Conservation (phyloP, 306 rosid species). For the Quercus suber region DNA sequence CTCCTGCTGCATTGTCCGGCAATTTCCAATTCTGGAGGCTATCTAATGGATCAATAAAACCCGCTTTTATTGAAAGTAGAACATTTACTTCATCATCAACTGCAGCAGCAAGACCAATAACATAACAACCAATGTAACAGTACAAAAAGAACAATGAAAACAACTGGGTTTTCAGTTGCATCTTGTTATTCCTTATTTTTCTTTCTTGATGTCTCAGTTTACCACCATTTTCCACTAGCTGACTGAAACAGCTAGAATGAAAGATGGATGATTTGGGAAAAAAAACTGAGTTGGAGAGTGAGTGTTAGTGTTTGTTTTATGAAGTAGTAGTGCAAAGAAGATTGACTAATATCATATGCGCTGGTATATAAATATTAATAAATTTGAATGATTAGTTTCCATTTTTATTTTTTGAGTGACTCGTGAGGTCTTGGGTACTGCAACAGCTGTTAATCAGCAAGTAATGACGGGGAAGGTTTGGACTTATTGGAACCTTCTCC, state of each 20-base stretch:
- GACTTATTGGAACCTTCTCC: constrained; percentile 69
- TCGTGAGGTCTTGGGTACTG: constrained; percentile 52
- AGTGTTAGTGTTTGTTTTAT: constrained; percentile 19
- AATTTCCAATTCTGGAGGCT: constrained; percentile 62
- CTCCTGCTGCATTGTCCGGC: constrained; percentile 26
- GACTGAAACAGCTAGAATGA: constrained; percentile 18
- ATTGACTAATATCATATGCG: constrained; percentile 28
- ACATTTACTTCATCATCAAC: constrained; percentile 56
- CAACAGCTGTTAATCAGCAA: constrained; percentile 46
- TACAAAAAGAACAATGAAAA: constrained; percentile 39
- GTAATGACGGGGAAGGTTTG: constrained; percentile 59
- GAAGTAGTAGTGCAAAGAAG: constrained; percentile 45
- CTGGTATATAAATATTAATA: constrained; percentile 32
- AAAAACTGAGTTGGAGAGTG: constrained; percentile 20
- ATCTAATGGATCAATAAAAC: constrained; percentile 63
- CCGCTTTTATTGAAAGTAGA: constrained; percentile 65
- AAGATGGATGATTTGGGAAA: constrained; percentile 19
- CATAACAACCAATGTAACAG: constrained; percentile 42
- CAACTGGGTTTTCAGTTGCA: constrained; percentile 40
- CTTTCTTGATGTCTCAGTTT: constrained; percentile 24
- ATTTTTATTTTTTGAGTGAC: constrained; percentile 25
- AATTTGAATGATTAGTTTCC: constrained; percentile 31
- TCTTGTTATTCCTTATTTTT: constrained; percentile 37
- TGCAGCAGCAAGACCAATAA: constrained; percentile 25
- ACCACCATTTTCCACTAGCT: constrained; percentile 49